These are phyloP conservation scores for Ceratocystis eucalypticola DNA, from an alignment of 2,329 filamentous ascomycete species.

Conservation along the genomic window DNA sequence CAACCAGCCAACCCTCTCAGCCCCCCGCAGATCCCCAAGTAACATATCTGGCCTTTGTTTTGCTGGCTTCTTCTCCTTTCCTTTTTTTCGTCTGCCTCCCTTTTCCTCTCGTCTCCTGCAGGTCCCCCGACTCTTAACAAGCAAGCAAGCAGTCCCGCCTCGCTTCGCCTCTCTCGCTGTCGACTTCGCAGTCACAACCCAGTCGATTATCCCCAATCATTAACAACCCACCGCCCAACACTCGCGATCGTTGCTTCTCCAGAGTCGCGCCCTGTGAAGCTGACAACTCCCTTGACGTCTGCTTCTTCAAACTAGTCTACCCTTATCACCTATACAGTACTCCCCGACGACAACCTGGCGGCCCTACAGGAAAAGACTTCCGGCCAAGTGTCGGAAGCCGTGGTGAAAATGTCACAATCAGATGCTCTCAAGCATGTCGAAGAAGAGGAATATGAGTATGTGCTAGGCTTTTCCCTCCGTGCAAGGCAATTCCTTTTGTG, in stretches of 20 bases:
- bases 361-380: slow-evolving; percentile 47
- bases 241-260: neutral
- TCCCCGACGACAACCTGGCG: slow-evolving; percentile 38
- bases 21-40: neutral
- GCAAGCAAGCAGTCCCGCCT: neutral
- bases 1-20: neutral
- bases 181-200: neutral
- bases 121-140: neutral
- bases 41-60: neutral
- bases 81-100: neutral
- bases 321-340: neutral
- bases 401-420: slow-evolving; percentile 57
- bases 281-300: neutral
- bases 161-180: neutral
- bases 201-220: neutral
- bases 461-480: slow-evolving; percentile 20
- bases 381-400: slow-evolving; percentile 52
- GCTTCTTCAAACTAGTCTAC: neutral
- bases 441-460: slow-evolving; percentile 54
- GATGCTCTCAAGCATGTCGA: slow-evolving; percentile 38
- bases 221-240: neutral
- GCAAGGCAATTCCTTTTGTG: neutral
- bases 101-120: neutral
- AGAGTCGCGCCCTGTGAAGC: neutral
- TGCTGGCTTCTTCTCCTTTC: neutral